Conservation (phyloP, 2,329 filamentous ascomycete species). For the Aspergillus quadricinctus region DNA sequence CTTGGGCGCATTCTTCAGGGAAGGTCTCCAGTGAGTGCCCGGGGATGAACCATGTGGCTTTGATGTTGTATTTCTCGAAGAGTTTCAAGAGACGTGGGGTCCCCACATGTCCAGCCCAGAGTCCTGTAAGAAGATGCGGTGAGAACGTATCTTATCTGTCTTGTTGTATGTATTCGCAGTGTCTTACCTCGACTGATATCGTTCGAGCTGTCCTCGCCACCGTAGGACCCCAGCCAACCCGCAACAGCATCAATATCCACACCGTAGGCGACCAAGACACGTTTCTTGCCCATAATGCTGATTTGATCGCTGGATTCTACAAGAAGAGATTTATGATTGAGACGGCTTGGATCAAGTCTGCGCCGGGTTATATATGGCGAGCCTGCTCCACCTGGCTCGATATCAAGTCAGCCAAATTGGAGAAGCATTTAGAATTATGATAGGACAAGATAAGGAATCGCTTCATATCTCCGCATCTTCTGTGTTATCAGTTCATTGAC, state of each 20-base stretch:
- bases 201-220: slow-evolving; percentile 65
- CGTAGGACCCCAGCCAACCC: slow-evolving; percentile 72
- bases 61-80: slow-evolving; percentile 68
- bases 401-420: neutral
- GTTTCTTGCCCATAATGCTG: slow-evolving; percentile 39
- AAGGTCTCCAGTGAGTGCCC: slow-evolving; percentile 63
- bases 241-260: slow-evolving; percentile 74
- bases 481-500: neutral
- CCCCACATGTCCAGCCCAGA: slow-evolving; percentile 66
- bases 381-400: neutral
- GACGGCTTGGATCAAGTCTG: neutral
- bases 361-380: neutral
- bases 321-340: neutral
- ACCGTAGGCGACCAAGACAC: slow-evolving; percentile 58
- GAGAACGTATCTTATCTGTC: neutral
- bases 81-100: slow-evolving; percentile 64
- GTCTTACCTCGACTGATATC: slow-evolving; percentile 65
- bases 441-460: neutral
- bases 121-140: slow-evolving; percentile 32
- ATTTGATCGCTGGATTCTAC: neutral
- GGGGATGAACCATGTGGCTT: slow-evolving; percentile 63
- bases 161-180: neutral
- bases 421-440: neutral
- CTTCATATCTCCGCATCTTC: neutral
- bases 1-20: slow-evolving; percentile 59